Conservation (phyloP, 2,329 filamentous ascomycete species). For the Botrytis paeoniae region DNA sequence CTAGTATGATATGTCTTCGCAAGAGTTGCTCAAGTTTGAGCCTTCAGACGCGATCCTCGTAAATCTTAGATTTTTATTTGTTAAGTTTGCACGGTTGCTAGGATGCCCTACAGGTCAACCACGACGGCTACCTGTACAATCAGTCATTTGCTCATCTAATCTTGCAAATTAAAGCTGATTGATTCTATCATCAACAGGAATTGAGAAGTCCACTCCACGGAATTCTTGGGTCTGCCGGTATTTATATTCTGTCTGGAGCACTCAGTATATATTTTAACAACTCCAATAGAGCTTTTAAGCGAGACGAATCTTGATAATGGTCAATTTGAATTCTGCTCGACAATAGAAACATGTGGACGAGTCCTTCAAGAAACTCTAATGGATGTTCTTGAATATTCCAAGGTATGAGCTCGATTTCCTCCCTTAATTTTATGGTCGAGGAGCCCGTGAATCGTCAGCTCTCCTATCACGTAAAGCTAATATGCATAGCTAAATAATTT, state of each 20-base stretch:
- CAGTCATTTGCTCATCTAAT: background rate
- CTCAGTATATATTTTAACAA: background rate
- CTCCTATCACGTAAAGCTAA: background rate
- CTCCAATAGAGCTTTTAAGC: conserved; percentile 14
- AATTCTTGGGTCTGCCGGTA: conserved; percentile 50
- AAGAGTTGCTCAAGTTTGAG: background rate
- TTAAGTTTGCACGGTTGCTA: background rate
- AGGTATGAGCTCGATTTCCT: conserved; percentile 40
- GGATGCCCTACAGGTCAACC: background rate
- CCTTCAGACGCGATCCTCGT: background rate
- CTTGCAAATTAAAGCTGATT: background rate
- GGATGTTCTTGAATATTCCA: conserved; percentile 42
- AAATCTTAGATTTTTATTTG: background rate
- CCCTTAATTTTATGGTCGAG: no score
- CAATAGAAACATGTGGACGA: conserved; percentile 20
- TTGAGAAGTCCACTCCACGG: conserved; percentile 58
- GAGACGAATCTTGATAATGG: conserved; percentile 7
- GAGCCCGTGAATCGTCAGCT: no score
- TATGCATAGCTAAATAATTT: conserved; percentile 10
- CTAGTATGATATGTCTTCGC: background rate
- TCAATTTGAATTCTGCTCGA: conserved; percentile 19
- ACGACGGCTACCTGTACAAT: background rate
- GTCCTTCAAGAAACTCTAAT: conserved; percentile 35
- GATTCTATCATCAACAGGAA: conserved; percentile 38
- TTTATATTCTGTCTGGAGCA: background rate